Percentiles rank a stretch among this genome's conserved stretches.
Conservation (phyloP, 495 filamentous ascomycete species). For the Friedmanniomyces endolithicus region DNA sequence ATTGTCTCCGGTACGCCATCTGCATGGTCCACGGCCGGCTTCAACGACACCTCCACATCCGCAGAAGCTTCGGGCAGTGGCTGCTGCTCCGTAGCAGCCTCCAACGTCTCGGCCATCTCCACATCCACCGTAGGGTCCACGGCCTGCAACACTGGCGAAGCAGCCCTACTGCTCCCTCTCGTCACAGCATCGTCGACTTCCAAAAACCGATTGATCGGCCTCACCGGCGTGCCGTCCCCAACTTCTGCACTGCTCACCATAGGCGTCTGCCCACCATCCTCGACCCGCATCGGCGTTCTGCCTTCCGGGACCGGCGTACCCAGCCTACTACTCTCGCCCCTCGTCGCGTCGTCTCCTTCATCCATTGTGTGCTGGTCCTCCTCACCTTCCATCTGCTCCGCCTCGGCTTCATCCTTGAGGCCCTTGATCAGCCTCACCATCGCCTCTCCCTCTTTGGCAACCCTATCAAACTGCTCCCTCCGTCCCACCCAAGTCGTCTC, state of each 20-base stretch:
- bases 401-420: conserved; percentile 78
- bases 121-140: conserved; percentile 9
- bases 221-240: conserved; percentile 24
- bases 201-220: conserved; percentile 32
- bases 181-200: conserved; percentile 26
- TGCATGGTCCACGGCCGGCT: conserved; percentile 33
- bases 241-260: conserved; percentile 37
- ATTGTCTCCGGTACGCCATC: conserved; percentile 44
- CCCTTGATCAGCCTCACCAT: conserved; percentile 77
- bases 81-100: conserved; percentile 27
- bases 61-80: conserved; percentile 38
- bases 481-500: conserved; percentile 74
- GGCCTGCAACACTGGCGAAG: conserved; percentile 5
- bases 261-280: conserved; percentile 35
- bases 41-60: conserved; percentile 49
- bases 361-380: conserved; percentile 47
- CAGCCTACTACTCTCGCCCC: conserved; percentile 37
- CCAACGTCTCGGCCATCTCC: conserved; percentile 29
- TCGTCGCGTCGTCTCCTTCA: conserved; percentile 49
- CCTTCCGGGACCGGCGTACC: conserved; percentile 55
- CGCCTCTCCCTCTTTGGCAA: conserved; percentile 82
- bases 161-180: conserved; percentile 5
- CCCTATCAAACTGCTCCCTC: conserved; percentile 73
- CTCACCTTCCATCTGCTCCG: conserved; percentile 57
- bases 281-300: conserved; percentile 10